These are phyloP conservation scores for Gonium pectorale DNA, from an alignment of 139 green algal species.

Conservation along the genomic window DNA sequence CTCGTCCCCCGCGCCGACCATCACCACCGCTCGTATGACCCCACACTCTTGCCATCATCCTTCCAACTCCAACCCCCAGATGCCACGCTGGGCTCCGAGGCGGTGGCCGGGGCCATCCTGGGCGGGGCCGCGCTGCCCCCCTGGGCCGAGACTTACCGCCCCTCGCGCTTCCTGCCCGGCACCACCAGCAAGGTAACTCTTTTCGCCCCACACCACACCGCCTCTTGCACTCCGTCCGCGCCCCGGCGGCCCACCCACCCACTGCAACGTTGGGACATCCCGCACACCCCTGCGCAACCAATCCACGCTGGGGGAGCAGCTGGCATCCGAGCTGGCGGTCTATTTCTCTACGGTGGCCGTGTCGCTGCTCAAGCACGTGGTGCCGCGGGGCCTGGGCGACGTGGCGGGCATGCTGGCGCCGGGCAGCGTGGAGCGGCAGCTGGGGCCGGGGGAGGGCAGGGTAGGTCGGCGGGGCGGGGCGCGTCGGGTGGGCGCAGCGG, in stretches of 20 bases:
- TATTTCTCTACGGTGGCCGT: conserved; percentile 39
- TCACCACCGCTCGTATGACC: too few relatives aligned
- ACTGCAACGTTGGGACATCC: too few relatives aligned
- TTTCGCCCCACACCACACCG: too few relatives aligned
- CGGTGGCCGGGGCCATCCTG: conserved; percentile 38
- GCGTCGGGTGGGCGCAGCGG: too few relatives aligned
- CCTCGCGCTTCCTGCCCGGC: conserved; percentile 5
- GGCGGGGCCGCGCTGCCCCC: not conserved
- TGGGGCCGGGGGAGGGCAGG: conserved; percentile 37
- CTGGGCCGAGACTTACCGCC: conserved; percentile 28
- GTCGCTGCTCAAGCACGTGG: conserved; percentile 44
- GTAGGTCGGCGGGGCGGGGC: not conserved
- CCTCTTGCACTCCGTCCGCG: too few relatives aligned
- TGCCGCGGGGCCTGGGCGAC: conserved; percentile 27
- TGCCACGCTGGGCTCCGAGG: conserved; percentile 13
- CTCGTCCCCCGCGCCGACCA: too few relatives aligned
- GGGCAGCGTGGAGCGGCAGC: not conserved
- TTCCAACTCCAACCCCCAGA: too few relatives aligned
- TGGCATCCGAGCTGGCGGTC: conserved; percentile 19
- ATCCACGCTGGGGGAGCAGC: too few relatives aligned
- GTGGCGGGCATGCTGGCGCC: conserved; percentile 35
- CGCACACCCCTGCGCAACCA: too few relatives aligned
- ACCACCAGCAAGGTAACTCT: conserved; percentile 1
- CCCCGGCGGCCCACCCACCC: too few relatives aligned
- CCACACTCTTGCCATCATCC: too few relatives aligned